These are phyloP conservation scores for Trichoderma gracile DNA, from an alignment of 2,329 filamentous ascomycete genomes.

Conservation along the genomic window DNA sequence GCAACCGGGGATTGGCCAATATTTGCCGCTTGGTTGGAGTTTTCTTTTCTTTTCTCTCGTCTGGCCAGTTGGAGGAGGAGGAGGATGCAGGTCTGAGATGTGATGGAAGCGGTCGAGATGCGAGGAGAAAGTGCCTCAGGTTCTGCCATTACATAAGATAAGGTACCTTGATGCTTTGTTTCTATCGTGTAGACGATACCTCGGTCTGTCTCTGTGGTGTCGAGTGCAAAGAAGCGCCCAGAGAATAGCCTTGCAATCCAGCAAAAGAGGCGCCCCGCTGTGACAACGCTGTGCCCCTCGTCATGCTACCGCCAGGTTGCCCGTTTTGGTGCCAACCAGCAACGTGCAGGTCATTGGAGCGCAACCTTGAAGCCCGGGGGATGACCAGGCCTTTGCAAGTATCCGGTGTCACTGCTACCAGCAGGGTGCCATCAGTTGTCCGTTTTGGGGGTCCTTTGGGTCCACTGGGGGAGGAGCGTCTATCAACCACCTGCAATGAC, in stretches of 20 bases:
- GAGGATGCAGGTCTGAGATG: not conserved
- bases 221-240: no score
- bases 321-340: constrained; percentile 7
- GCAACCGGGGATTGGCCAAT: not conserved
- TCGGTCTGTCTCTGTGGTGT: no score
- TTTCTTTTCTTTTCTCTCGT: not conserved
- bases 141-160: no score
- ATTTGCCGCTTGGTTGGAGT: not conserved
- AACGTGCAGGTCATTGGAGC: no score
- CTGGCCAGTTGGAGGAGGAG: no score
- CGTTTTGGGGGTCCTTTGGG: not conserved
- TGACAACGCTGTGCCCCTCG: constrained; percentile 6
- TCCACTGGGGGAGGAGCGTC: not conserved
- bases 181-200: no score
- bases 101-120: not conserved
- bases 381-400: no score
- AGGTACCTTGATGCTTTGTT: no score
- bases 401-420: not conserved
- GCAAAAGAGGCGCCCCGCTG: constrained; percentile 9
- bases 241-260: no score
- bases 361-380: not conserved
- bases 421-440: constrained; percentile 1
- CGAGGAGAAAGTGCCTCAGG: not conserved
- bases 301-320: constrained; percentile 21
- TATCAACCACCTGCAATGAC: no score